A percentile compares a stretch with the other conserved stretches of the same genome.
Evolutionary conservation across 2,329 filamentous ascomycete genomes (phyloP).

Genomic region (Calcarisporium arbuscula): DNA sequence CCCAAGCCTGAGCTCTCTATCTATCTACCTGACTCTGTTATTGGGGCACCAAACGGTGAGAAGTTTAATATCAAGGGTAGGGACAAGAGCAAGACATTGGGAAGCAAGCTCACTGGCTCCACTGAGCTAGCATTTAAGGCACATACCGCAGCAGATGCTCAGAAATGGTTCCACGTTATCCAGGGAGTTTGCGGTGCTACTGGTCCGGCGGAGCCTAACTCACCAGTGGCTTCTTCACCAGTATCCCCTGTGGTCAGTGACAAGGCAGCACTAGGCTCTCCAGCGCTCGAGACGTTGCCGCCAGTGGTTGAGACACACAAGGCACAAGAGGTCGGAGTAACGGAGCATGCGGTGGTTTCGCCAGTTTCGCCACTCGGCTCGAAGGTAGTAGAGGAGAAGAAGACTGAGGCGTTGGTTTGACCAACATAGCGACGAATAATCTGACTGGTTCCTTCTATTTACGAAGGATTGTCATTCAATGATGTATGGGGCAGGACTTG

Average conservation of each 20-base stretch:
- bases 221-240: constrained; percentile 5
- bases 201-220: constrained; percentile 28
- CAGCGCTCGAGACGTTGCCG: constrained; percentile 11
- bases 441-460: too few relatives aligned
- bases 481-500: too few relatives aligned
- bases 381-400: too few relatives aligned
- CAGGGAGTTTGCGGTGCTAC: constrained; percentile 50
- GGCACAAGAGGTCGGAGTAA: constrained; percentile 42
- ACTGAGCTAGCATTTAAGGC: constrained; percentile 86
- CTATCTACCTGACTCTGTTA: constrained; percentile 82
- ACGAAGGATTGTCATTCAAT: too few relatives aligned
- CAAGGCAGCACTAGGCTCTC: constrained; percentile 9
- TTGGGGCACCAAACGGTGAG: constrained; percentile 64
- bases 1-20: constrained; percentile 81
- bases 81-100: constrained; percentile 74
- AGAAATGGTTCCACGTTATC: constrained; percentile 80
- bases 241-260: constrained; percentile 5
- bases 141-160: constrained; percentile 69
- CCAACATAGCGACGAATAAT: too few relatives aligned
- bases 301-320: constrained; percentile 8
- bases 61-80: constrained; percentile 97
- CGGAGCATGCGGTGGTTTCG: too few relatives aligned
- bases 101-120: constrained; percentile 71
- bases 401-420: too few relatives aligned
- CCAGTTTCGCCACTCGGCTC: too few relatives aligned